Evolutionary conservation across 768 basidiomycete species (phyloP), one percentile per base, ranked within the genome.

Genomic region (Phanerochaete sordida): DNA sequence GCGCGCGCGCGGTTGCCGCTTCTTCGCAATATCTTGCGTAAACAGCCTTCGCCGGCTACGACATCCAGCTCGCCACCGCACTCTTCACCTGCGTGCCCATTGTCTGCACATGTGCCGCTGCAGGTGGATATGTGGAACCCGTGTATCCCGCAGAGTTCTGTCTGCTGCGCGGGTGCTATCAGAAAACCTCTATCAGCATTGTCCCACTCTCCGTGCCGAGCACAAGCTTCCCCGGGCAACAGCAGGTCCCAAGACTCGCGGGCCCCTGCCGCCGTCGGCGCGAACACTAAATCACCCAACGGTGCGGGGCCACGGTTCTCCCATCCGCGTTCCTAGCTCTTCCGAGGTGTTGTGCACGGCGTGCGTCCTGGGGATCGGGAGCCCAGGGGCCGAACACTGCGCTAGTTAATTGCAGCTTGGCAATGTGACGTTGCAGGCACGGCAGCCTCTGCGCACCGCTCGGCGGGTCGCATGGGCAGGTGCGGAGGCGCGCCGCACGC

Each of bases 171-270:
- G 53, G 35, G 53, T 54, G 56, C 56, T 57, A 57, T 57, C 56
- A 57, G 56, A 57, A 57, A 43, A 54, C 35, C 35, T 54, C 53
- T 54, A 54, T 54, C 53, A 43, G 27, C 56, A 33, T 31, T 30
- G 46, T 57, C 43, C 54, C 54, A 24, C 37, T 31, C 4, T 55
- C n/a, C 56, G 51, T 53, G 31, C 51, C 51, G 21, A 21, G 8
- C 35, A 7, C 21, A 6, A 16, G 13, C 33, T 35, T 35, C 33
- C 13, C 33, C 33, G 13, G 33, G 33, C 33, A 35, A 35, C n/a
- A 46, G 47, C 47, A 48, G 47, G 47, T 43, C 24, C 47, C 47
- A 28, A 24, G 47, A 48, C 47, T 24, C 47, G 47, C 11, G 24
- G 21, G 47, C 24, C 24, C 1, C 31, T 31, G 15, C 30, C 48